Base-by-base conservation (phyloP, 1,284 basidiomycete genomes). In the Puccinia polysora region DNA sequence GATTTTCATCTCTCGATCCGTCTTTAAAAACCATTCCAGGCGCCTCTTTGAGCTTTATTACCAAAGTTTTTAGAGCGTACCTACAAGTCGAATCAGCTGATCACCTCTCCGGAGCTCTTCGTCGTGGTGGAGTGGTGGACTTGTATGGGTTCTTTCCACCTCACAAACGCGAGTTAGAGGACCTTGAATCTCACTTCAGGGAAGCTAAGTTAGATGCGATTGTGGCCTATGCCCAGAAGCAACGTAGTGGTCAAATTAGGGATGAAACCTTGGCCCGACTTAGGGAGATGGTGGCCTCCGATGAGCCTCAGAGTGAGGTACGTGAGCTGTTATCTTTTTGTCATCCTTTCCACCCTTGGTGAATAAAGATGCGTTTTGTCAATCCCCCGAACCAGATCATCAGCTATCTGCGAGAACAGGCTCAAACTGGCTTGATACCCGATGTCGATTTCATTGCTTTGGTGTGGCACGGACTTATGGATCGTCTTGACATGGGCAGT, bases 401-500 rank as follows among this genome's bases (percentile, higher is more conserved):
- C 76, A 81, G 84, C 53, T 83, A 85, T 73, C 85, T 96, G 81
- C 88, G 88, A 78, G 78, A 81, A 53, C 85, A 85, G 75, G 86
- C 62, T 40, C 69, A 74, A 34, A 71, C 73, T 32, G 74, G 74
- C 70, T 77, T 80, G 14, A 85, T 95, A 53, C 86, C 90, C 3
- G 90, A 93, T 73, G 82, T 85, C 10, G 94, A 97, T 77, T 84
- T 96, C 71, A 84, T 92, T 71, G 84, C 87, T 73, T 91, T 91
- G 81, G 87, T 95, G 78, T 97, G 91, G 90, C 87, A 89, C 76
- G 92, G 89, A 40, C 85, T 96, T 72, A 89, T 96, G 86, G 83
- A 85, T 38, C 87, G 87, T 55, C 83, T 96, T 40, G 93, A 96
- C 80, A 91, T 89, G 88, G 87, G 84, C 76, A 86, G 89, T 25